Base-by-base conservation (phyloP, 768 basidiomycete genomes). In the Lentinus brumalis region DNA sequence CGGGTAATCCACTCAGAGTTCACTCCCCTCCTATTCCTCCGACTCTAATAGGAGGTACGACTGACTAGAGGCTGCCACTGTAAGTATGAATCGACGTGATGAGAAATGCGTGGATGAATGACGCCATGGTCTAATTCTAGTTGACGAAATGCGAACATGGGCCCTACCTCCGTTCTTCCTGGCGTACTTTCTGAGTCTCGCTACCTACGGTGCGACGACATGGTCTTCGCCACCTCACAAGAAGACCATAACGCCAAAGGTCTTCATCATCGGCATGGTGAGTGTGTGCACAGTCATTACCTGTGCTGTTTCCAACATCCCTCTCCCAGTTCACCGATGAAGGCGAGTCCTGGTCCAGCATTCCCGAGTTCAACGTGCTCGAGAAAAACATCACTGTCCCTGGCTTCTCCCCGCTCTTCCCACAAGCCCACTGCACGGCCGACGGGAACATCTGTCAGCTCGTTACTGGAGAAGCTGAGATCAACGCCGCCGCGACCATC, bases 341-440 rank as follows among this genome's bases (percentile, higher is more conserved):
- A 30, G 55, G 52, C 1, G 44, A 57, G 1, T 40, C 50, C 15
- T 71, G 70, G 70, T 55, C 57, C 53, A 63, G 65, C 11, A 69
- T 71, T 32, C 69, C 69, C 2, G 67, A 71, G 62, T 71, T 71
- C 61, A 57, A 71, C 47, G 16, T 74, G 50, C 70, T 78, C 8
- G 73, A 65, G 9, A 63, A 71, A 16, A 79, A 77, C 63, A 63
- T 77, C 63, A 74, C 74, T 38, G 58, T 77, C 21, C 73, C 75
- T 5, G 78, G 78, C 10, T 61, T 78, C 18, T 79, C 76, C 1
- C 75, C 74, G 6, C 67, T 76, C 14, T 79, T 62, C 68, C 78
- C 77, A 4, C 55, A 76, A 52, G 71, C 73, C 11, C 73, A 73
- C 40, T 79, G 79, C 65, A 73, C 76, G n/a, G 32, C 44, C 38